These are phyloP conservation scores for Neoboletus magnificus DNA, from an alignment of 768 basidiomycete species.

Conservation along the genomic window DNA sequence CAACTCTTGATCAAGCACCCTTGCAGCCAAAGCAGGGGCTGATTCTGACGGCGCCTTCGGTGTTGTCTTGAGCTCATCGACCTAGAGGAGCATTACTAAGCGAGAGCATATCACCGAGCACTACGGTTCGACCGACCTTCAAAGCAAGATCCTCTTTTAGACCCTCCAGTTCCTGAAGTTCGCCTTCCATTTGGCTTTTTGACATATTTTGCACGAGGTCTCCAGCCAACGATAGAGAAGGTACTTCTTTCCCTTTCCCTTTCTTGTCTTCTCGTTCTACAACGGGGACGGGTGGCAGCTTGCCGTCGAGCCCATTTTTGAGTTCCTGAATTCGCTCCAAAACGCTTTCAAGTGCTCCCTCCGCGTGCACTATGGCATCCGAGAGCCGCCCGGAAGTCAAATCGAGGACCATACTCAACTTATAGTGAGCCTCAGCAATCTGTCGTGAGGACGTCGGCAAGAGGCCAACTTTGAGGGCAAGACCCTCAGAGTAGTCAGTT, in stretches of 20 bases:
- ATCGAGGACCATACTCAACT: slow-evolving; percentile 90
- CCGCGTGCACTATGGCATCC: slow-evolving; percentile 79
- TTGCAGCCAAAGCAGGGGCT: slow-evolving; percentile 69
- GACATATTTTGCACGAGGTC: slow-evolving; percentile 65
- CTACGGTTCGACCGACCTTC: slow-evolving; percentile 50
- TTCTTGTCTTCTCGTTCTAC: slow-evolving; percentile 39
- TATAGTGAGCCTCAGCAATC: slow-evolving; percentile 92
- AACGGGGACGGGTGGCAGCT: slow-evolving; percentile 32
- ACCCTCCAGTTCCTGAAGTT: slow-evolving; percentile 74
- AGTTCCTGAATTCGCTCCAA: slow-evolving; percentile 64
- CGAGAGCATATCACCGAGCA: not conserved
- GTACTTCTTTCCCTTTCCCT: slow-evolving; percentile 64
- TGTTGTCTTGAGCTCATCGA: slow-evolving; percentile 85
- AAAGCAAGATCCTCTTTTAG: slow-evolving; percentile 78
- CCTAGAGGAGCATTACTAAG: slow-evolving; percentile 42
- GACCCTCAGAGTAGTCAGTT: slow-evolving; percentile 76
- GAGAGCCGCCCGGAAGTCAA: slow-evolving; percentile 80
- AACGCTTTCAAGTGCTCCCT: slow-evolving; percentile 77
- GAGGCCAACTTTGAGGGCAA: slow-evolving; percentile 66
- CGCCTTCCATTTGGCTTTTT: slow-evolving; percentile 67
- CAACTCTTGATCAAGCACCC: slow-evolving; percentile 68
- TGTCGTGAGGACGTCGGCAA: slow-evolving; percentile 89
- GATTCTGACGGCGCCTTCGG: slow-evolving; percentile 60
- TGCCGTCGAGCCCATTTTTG: slow-evolving; percentile 41
- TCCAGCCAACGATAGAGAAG: slow-evolving; percentile 34